phyloP scores from a whole-genome alignment of 202 grass and related monocot species.

The Eragrostis tef region DNA sequence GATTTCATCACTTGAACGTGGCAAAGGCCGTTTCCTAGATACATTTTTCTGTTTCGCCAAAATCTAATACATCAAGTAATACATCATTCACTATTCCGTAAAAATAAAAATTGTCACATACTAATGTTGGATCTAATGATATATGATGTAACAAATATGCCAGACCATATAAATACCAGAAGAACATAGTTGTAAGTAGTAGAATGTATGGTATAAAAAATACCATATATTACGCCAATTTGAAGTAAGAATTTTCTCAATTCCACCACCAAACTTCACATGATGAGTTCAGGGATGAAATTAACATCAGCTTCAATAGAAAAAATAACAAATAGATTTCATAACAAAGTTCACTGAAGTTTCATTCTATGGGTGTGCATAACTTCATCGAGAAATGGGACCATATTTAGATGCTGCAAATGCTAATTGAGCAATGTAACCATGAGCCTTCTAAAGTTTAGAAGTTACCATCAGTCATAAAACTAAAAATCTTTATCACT shows the following conservation, averaged over 20 bases:
- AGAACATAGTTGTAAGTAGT: constrained; percentile 18
- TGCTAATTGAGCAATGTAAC: constrained; percentile 10
- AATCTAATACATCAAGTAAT: constrained; percentile 56
- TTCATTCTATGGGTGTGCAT: neutral
- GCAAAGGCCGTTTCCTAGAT: constrained; percentile 69
- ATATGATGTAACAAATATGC: constrained; percentile 26
- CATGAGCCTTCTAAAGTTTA: constrained; percentile 25
- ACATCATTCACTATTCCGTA: neutral
- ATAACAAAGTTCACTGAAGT: constrained; percentile 31
- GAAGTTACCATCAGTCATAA: constrained; percentile 7
- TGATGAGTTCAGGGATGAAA: neutral
- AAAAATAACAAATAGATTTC: constrained; percentile 20
- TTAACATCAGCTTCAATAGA: neutral
- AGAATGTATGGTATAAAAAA: neutral
- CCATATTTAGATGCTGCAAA: neutral
- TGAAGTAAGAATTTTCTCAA: neutral
- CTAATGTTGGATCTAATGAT: neutral
- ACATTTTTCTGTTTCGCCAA: constrained; percentile 59
- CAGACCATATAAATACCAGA: constrained; percentile 35
- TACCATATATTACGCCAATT: constrained; percentile 16
- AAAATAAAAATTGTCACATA: constrained; percentile 24
- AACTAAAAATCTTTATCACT: constrained; percentile 1
- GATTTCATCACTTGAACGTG: constrained; percentile 50
- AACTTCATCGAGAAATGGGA: constrained; percentile 6
- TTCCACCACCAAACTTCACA: neutral